Conservation (phyloP, 2,329 filamentous ascomycete genomes). For the Aureobasidium sp. region DNA sequence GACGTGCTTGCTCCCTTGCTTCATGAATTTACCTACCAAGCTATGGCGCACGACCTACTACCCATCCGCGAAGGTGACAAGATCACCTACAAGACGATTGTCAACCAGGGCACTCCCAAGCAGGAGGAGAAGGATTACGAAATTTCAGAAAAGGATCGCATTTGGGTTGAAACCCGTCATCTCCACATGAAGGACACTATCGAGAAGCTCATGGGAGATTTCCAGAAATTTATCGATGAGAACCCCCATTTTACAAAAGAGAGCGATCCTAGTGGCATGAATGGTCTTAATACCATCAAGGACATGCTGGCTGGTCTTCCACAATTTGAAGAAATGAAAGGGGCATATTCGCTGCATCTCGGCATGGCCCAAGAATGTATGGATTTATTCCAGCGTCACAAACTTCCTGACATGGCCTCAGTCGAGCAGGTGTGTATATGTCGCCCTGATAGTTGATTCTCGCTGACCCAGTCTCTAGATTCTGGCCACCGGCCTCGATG, state of each 20-base stretch:
- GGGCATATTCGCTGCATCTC: conserved; percentile 86
- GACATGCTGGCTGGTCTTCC: conserved; percentile 94
- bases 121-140: conserved; percentile 85
- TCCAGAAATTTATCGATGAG: conserved; percentile 80
- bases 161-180: conserved; percentile 93
- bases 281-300: conserved; percentile 81
- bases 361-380: conserved; percentile 98
- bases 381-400: conserved; percentile 79
- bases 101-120: conserved; percentile 64
- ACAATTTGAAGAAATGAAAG: conserved; percentile 92
- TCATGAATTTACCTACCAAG: conserved; percentile 97
- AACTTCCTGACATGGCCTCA: conserved; percentile 76
- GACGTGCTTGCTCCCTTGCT: conserved; percentile 79
- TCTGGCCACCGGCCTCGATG: conserved; percentile 83
- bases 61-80: conserved; percentile 84
- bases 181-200: conserved; percentile 98
- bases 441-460: not conserved
- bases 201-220: conserved; percentile 84
- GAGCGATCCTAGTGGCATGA: conserved; percentile 42
- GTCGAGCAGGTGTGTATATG: conserved; percentile 59
- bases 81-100: conserved; percentile 69
- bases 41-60: conserved; percentile 91
- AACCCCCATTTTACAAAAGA: conserved; percentile 86
- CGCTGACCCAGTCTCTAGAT: conserved; percentile 37
- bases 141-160: conserved; percentile 78